Percentiles rank a stretch among this genome's conserved stretches.
phyloP scores from a whole-genome alignment of 73 alveolate genomes.

The Symbiodinium pilosum region DNA sequence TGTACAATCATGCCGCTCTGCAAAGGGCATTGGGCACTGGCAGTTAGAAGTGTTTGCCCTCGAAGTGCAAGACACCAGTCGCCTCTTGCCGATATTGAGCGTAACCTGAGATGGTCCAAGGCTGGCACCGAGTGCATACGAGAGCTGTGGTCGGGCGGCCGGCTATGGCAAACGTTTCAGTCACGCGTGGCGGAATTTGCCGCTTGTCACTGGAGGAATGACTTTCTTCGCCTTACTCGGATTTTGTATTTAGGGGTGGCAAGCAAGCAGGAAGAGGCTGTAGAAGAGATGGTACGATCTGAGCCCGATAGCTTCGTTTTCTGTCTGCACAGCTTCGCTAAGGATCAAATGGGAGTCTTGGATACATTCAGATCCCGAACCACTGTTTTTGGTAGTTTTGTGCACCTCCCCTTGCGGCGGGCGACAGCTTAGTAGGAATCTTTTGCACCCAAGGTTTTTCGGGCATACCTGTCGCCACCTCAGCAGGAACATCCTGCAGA shows the following conservation, averaged over 20 bases:
- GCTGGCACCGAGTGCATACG: slow-evolving; percentile 49
- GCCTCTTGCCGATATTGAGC: neutral
- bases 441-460: neutral
- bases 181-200: slow-evolving; percentile 55
- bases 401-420: no score
- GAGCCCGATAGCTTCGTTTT: no score
- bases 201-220: neutral
- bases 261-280: neutral
- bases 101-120: neutral
- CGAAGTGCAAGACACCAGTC: no score
- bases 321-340: neutral
- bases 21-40: neutral
- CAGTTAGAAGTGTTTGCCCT: neutral
- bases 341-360: neutral
- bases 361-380: neutral
- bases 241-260: neutral
- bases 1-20: slow-evolving; percentile 43
- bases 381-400: neutral
- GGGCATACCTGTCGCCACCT: neutral
- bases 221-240: neutral
- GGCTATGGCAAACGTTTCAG: slow-evolving; percentile 54
- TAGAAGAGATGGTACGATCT: no score
- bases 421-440: no score
- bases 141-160: slow-evolving; percentile 66
- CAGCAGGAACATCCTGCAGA: neutral